Conservation (phyloP, 2,329 filamentous ascomycete species). For the Mycosphaerella arachidis region DNA sequence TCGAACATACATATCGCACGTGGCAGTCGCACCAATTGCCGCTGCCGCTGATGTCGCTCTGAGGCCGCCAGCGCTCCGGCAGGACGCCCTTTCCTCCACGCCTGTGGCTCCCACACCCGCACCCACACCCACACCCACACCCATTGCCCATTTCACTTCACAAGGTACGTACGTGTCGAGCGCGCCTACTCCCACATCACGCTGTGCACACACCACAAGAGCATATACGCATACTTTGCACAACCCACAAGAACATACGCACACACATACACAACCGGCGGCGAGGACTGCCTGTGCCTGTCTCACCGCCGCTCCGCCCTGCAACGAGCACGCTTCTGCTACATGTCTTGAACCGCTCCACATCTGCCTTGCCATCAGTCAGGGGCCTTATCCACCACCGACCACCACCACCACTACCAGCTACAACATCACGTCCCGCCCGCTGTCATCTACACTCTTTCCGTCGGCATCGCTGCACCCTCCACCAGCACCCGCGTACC, state of each 20-base stretch:
- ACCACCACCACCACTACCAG: constrained; percentile 7
- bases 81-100: constrained; percentile 11
- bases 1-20: background rate
- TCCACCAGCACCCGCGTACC: constrained; percentile 12
- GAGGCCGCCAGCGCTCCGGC: constrained; percentile 6
- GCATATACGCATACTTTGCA: background rate
- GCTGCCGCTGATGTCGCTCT: constrained; percentile 12
- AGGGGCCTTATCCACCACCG: constrained; percentile 8
- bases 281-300: background rate
- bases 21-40: constrained; percentile 7
- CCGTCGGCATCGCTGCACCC: constrained; percentile 5
- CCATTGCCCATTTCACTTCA: background rate
- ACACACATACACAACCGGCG: background rate
- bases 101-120: background rate
- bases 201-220: background rate
- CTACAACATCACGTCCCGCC: constrained; percentile 1
- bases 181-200: background rate
- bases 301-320: background rate
- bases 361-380: constrained; percentile 9
- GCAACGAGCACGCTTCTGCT: constrained; percentile 9
- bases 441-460: constrained; percentile 8
- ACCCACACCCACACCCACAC: too few species aligned
- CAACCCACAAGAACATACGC: background rate
- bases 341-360: constrained; percentile 17
- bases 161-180: constrained; percentile 8